Conservation (phyloP, 495 filamentous ascomycete species). For the Echria macrotheca region DNA sequence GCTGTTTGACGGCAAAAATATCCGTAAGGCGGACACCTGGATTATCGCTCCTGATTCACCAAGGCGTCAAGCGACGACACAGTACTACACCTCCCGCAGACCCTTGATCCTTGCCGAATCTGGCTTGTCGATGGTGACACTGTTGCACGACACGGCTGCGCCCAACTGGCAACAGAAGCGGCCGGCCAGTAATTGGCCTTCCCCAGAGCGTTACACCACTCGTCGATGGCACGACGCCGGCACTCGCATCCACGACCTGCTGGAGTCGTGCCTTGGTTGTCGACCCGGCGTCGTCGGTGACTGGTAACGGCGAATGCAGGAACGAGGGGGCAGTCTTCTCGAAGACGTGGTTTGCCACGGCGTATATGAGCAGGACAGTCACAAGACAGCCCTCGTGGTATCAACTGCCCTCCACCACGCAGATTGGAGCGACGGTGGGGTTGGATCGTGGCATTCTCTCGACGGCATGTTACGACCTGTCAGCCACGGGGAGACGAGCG, state of each 20-base stretch:
- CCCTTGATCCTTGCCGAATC: constrained; percentile 6
- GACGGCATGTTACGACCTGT: too few species aligned
- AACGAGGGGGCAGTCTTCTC: constrained; percentile 4
- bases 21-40: not conserved
- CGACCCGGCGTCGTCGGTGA: not conserved
- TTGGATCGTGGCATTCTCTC: constrained; percentile 1
- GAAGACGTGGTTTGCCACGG: not conserved
- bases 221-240: not conserved
- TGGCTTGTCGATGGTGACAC: constrained; percentile 4
- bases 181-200: constrained; percentile 6
- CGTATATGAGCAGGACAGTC: not conserved
- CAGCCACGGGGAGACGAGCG: too few species aligned
- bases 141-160: not conserved
- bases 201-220: constrained; percentile 4
- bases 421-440: constrained; percentile 1
- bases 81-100: constrained; percentile 1
- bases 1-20: not conserved
- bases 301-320: not conserved
- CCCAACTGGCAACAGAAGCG: not conserved
- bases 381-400: constrained; percentile 1
- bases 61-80: not conserved
- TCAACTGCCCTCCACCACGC: constrained; percentile 4
- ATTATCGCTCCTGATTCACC: too few species aligned
- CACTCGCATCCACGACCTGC: not conserved
- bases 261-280: not conserved